phyloP scores from a whole-genome alignment of 2,329 filamentous ascomycete genomes.

The Ilyonectria robusta region DNA sequence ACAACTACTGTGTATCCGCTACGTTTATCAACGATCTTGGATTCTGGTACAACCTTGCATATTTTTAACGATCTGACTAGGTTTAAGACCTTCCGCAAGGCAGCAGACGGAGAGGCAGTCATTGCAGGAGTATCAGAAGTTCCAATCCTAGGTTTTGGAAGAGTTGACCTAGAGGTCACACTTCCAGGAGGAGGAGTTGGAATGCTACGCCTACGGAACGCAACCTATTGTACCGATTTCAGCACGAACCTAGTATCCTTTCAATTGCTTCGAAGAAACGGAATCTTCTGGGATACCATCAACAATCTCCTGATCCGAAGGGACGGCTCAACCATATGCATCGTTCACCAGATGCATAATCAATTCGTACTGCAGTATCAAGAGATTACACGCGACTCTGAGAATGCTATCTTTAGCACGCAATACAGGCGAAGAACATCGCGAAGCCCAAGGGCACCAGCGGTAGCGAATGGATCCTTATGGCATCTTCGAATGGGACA shows the following conservation, averaged over 20 bases:
- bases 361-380: not conserved
- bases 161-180: not conserved
- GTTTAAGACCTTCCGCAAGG: not conserved
- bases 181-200: not conserved
- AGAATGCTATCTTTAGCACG: not conserved
- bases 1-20: not conserved
- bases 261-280: not conserved
- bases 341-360: not conserved
- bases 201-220: not conserved
- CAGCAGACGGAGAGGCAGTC: not conserved
- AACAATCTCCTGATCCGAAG: not conserved
- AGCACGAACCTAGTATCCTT: conserved; percentile 1
- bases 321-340: not conserved
- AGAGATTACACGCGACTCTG: not conserved
- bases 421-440: not conserved
- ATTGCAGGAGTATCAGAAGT: not conserved
- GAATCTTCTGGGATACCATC: conserved; percentile 1
- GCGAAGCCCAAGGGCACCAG: not conserved
- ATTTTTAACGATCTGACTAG: not conserved
- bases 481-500: not conserved
- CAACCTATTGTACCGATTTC: not conserved
- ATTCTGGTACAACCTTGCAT: not conserved
- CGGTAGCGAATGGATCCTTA: not conserved
- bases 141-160: not conserved
- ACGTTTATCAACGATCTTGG: not conserved